These are phyloP conservation scores for Coemansia sp. DNA, from an alignment of 371 early-diverging fungal genomes.

Conservation along the genomic window DNA sequence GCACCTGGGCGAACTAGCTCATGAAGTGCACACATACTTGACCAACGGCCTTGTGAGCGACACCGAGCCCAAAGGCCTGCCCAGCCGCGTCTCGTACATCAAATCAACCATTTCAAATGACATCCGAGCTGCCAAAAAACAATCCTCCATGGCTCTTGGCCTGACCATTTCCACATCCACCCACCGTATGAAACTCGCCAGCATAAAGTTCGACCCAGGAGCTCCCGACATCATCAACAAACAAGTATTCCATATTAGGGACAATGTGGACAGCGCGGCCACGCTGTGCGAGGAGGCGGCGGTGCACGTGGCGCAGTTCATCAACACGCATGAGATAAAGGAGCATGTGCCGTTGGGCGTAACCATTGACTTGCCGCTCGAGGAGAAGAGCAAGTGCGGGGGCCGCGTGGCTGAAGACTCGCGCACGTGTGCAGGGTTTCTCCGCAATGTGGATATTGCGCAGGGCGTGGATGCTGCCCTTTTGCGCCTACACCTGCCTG, in stretches of 20 bases:
- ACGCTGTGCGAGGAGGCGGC: slow-evolving; percentile 72
- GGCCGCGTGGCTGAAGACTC: slow-evolving; percentile 88
- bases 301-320: slow-evolving; percentile 73
- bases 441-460: slow-evolving; percentile 84
- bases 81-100: slow-evolving; percentile 75
- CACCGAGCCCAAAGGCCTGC: slow-evolving; percentile 6
- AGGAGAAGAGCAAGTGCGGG: slow-evolving; percentile 69
- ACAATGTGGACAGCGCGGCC: slow-evolving; percentile 67
- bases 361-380: slow-evolving; percentile 91
- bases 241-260: slow-evolving; percentile 64
- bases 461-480: slow-evolving; percentile 75
- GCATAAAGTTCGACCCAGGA: slow-evolving; percentile 69
- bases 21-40: slow-evolving; percentile 27
- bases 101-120: slow-evolving; percentile 62
- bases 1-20: slow-evolving; percentile 30
- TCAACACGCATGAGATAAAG: slow-evolving; percentile 57
- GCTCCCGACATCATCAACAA: slow-evolving; percentile 70
- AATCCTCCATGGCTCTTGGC: slow-evolving; percentile 63
- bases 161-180: slow-evolving; percentile 91
- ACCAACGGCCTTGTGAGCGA: slow-evolving; percentile 28
- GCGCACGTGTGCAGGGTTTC: slow-evolving; percentile 56
- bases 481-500: slow-evolving; percentile 64
- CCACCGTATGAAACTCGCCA: slow-evolving; percentile 84
- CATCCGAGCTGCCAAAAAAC: slow-evolving; percentile 51
- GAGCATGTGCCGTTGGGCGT: slow-evolving; percentile 71